phyloP scores from a whole-genome alignment of 2,329 filamentous ascomycete genomes.

The Stagonosporopsis tanaceti region DNA sequence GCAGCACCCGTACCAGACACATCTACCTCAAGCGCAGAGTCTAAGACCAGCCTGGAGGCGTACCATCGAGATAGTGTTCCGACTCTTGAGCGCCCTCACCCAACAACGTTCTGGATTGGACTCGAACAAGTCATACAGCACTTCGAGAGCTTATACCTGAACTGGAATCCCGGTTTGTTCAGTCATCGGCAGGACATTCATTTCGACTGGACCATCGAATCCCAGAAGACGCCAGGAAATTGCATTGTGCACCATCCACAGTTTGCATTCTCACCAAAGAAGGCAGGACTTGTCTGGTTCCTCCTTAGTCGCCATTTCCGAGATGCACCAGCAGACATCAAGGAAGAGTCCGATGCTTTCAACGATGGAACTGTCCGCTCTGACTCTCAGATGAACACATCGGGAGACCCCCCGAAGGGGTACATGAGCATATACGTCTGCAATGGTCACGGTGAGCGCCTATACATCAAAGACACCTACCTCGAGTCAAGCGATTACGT shows the following conservation, averaged over 20 bases:
- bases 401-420: conserved; percentile 60
- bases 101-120: conserved; percentile 93
- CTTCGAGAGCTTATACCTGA: conserved; percentile 95
- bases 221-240: conserved; percentile 67
- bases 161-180: conserved; percentile 94
- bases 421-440: conserved; percentile 91
- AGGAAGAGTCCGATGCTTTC: conserved; percentile 42
- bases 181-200: conserved; percentile 84
- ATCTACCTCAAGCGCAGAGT: conserved; percentile 25
- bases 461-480: conserved; percentile 76
- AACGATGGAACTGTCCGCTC: conserved; percentile 41
- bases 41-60: conserved; percentile 29
- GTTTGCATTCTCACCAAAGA: conserved; percentile 62
- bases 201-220: conserved; percentile 77
- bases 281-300: conserved; percentile 76
- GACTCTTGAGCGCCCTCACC: conserved; percentile 52
- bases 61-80: conserved; percentile 40
- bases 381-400: conserved; percentile 31
- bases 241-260: conserved; percentile 75
- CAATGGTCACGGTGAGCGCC: conserved; percentile 71
- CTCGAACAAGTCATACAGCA: conserved; percentile 87
- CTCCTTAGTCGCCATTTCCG: conserved; percentile 87
- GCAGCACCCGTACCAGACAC: conserved; percentile 26
- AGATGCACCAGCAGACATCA: conserved; percentile 55
- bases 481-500: conserved; percentile 84